Evolutionary conservation across 305 asterid species (phyloP).

Genomic region (Fraxinus ornus): DNA sequence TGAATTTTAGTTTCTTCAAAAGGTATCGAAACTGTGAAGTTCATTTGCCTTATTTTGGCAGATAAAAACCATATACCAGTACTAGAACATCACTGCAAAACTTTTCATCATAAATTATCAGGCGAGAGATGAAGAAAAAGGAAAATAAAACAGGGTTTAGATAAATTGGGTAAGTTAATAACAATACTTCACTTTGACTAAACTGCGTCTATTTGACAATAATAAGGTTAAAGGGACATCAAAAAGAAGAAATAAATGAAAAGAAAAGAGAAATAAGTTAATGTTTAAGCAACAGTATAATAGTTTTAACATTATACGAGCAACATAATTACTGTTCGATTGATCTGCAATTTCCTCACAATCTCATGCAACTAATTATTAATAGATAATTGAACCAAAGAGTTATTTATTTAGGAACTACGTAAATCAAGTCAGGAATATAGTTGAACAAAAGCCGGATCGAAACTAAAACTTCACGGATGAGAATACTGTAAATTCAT

Average conservation of each 20-base stretch:
- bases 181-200: neutral
- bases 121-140: neutral
- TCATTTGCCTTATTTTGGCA: neutral
- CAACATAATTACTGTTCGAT: too few species aligned
- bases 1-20: neutral
- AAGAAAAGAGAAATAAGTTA: neutral
- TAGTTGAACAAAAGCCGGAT: neutral
- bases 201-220: neutral
- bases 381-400: neutral
- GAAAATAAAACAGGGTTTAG: neutral
- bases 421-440: neutral
- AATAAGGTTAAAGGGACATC: neutral
- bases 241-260: neutral
- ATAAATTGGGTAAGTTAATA: neutral
- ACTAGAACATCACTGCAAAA: neutral
- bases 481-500: slow-evolving; percentile 7
- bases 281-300: too few species aligned
- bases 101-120: neutral
- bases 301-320: too few species aligned
- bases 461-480: neutral
- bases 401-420: neutral
- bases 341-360: too few species aligned
- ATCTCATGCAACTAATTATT: neutral
- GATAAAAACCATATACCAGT: slow-evolving; percentile 13
- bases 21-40: slow-evolving; percentile 2